Evolutionary conservation across 495 filamentous ascomycete species (phyloP).

Genomic region (Parmelia sp.): DNA sequence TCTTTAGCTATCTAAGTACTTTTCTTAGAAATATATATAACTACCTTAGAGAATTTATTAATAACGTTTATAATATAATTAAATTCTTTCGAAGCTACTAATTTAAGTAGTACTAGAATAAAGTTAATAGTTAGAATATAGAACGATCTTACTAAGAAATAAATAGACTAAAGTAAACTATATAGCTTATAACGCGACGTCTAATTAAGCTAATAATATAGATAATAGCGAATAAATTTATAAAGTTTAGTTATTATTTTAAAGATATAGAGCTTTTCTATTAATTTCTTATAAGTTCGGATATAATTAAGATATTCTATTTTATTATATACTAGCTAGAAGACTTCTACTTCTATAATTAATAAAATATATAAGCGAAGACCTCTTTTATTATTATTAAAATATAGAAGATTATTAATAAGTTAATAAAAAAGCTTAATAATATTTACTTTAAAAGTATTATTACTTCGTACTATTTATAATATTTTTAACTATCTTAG

Average conservation of each 20-base stretch:
- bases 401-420: background rate
- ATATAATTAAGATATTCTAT: background rate
- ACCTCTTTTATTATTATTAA: background rate
- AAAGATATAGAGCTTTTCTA: background rate
- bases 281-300: background rate
- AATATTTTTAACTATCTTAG: too few relatives aligned
- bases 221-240: too few relatives aligned
- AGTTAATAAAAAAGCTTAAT: background rate
- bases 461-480: too few relatives aligned
- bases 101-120: background rate
- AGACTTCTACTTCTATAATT: background rate
- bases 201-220: too few relatives aligned
- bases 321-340: background rate
- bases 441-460: too few relatives aligned
- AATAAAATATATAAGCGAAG: background rate
- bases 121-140: background rate
- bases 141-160: background rate
- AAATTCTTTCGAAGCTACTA: background rate
- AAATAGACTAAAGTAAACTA: background rate
- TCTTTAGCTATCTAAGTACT: background rate
- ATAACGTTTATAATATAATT: too few relatives aligned
- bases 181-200: background rate
- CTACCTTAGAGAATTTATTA: background rate
- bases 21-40: background rate
- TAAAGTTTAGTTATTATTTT: too few relatives aligned